Base-by-base conservation (phyloP, 306 rosid genomes). In the Dalbergia cultrata region DNA sequence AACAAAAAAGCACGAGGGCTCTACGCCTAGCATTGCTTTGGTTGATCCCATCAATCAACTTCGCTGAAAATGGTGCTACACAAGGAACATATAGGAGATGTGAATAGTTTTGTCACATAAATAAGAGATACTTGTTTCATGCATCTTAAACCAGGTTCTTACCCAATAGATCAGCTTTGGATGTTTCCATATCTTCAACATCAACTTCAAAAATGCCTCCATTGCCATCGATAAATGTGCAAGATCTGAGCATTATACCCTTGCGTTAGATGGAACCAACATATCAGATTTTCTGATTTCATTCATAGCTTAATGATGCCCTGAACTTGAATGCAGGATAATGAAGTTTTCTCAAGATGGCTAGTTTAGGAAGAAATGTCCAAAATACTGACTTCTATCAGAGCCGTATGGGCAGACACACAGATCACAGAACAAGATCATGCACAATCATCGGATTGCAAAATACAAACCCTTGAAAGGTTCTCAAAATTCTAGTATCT, bases 11-110 rank as follows among this genome's bases (percentile, higher is more conserved):
- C 82, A 84, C 58, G 39, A 94, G 92, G n/a, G 89, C 98, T 80
- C 87, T 88, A 17, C 97, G 97, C 78, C 98, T 90, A n/a, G 89
- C 87, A 17, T 77, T 85, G 17, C 88, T 92, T 87, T 81, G 93
- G 82, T 94, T 94, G 44, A 94, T 94, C 57, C 98, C 97, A 41
- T 94, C 98, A 75, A 92, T 88, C 68, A 94, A 79, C 85, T 73
- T 86, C 1, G 97, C 93, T 5, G 93, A 87, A 50, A 92, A 86
- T 63, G 88, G 92, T 22, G 97, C 98, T 94, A 75, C 66, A 75
- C 56, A 79, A 58, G 74, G 84, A 72, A 83, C 34, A 82, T 43
- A 69, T 4, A 57, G 70, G 43, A 80, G 18, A 72, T 14, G 60
- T 73, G 53, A 77, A 71, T 77, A 58, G 45, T 16, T 83, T 62